Evolutionary conservation across 768 basidiomycete genomes (phyloP).

Genomic region (Hirschioporus abietinus): DNA sequence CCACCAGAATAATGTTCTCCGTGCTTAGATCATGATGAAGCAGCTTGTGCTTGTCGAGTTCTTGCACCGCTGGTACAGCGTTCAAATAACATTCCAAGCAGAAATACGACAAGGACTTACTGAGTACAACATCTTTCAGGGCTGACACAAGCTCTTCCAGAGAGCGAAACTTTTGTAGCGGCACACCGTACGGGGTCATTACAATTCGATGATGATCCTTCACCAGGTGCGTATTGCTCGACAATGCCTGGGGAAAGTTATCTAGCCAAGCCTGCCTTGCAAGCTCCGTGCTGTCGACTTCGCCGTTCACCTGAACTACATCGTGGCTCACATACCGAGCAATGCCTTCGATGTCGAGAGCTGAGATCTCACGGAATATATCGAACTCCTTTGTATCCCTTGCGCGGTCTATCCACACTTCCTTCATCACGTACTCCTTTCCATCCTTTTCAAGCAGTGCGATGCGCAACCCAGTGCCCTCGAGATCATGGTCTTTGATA

Average conservation of each 20-base stretch:
- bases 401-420: background rate
- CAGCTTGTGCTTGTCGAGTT: background rate
- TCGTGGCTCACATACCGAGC: background rate
- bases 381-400: background rate
- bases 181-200: background rate
- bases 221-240: background rate
- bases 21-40: background rate
- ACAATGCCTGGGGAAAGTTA: background rate
- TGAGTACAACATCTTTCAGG: background rate
- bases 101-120: background rate
- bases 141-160: background rate
- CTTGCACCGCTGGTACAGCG: background rate
- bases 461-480: background rate
- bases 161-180: background rate
- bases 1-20: background rate
- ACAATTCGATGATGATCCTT: background rate
- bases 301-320: background rate
- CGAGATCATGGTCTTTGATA: background rate
- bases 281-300: background rate
- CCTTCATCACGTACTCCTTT: background rate
- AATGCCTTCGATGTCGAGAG: background rate
- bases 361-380: background rate
- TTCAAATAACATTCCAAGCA: background rate
- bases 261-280: background rate
- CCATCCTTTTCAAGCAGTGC: background rate